Base-by-base conservation (phyloP, 768 basidiomycete genomes). In the Exidia glandulosa region DNA sequence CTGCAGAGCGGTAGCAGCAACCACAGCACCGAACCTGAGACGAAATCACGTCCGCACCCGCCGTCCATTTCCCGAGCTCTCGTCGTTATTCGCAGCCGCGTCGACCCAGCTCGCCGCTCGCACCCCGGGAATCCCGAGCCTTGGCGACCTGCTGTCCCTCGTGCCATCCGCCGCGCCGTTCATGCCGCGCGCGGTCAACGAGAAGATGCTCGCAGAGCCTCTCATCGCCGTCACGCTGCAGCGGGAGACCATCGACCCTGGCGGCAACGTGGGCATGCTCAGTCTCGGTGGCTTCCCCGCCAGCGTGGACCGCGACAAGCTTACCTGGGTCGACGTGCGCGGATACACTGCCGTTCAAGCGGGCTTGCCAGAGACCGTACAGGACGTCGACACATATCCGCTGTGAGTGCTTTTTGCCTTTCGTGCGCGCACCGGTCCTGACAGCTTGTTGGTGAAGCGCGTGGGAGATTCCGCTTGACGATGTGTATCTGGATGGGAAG, bases 401-500 rank as follows among this genome's bases (percentile, higher is more conserved):
- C 33, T 59, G 58, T 59, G 33, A n/a, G 45, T 57, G 14, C 16
- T 27, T 31, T 59, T 7, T 23, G 23, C 34, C 25, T 6, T 54
- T 45, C 56, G 16, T 48, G 30, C 37, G n/a, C 58, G n/a, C 14
- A 29, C 23, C 56, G 14, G 14, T 10, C 52, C 13, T 41, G 30
- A 30, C 31, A 16, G 25, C 12, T 37, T 13, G 13, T 23, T 19
- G 19, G 1, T 13, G 19, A 19, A 73, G 85, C 30, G 76, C 83
- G 12, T 90, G 88, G 88, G 88, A 90, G 68, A 73, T 88, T 5
- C 75, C 79, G 30, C 61, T 90, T 6, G 87, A 88, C 58, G 83
- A 83, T 59, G 84, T 90, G 4, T 90, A 76, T 67, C 76, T 91
- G 33, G 85, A 90, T 63, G 87, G 84, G 13, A 66, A 76, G 61